Percentiles rank a stretch among this genome's conserved stretches.
phyloP scores from a whole-genome alignment of 2,329 filamentous ascomycete genomes.

The Stachybotrys elegans region DNA sequence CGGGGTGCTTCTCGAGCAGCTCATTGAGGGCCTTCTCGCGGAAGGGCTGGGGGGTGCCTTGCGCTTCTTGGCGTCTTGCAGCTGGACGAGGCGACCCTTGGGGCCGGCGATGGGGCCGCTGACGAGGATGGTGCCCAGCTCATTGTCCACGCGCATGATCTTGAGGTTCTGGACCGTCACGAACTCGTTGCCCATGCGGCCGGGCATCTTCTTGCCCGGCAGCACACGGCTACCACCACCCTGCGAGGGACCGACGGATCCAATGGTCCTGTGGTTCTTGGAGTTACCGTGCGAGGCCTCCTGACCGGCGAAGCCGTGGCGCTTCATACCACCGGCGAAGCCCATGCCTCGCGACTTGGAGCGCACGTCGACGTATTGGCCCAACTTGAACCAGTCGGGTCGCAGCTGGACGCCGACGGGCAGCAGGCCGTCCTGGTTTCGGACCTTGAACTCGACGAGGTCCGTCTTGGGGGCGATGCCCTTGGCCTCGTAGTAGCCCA shows the following conservation, averaged over 20 bases:
- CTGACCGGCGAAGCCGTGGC: constrained; percentile 84
- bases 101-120: constrained; percentile 84
- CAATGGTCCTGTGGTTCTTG: constrained; percentile 86
- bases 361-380: constrained; percentile 84
- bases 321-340: constrained; percentile 97
- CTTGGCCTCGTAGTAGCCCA: constrained; percentile 83
- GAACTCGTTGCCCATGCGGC: constrained; percentile 85
- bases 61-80: constrained; percentile 92
- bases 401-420: constrained; percentile 69
- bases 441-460: constrained; percentile 84
- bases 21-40: constrained; percentile 39
- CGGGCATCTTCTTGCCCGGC: constrained; percentile 97
- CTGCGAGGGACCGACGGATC: constrained; percentile 83
- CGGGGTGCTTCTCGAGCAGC: constrained; percentile 41
- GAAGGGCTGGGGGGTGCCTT: constrained; percentile 45
- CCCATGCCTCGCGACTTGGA: constrained; percentile 81
- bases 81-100: constrained; percentile 76
- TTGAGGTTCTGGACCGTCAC: constrained; percentile 89
- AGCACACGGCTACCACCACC: constrained; percentile 87
- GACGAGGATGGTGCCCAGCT: constrained; percentile 82
- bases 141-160: constrained; percentile 80
- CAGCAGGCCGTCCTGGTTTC: constrained; percentile 65
- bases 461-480: constrained; percentile 79
- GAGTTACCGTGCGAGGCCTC: constrained; percentile 93
- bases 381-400: constrained; percentile 87